Evolutionary conservation across 1,284 basidiomycete species (phyloP).

Genomic region (Limonomyces culmigenus): DNA sequence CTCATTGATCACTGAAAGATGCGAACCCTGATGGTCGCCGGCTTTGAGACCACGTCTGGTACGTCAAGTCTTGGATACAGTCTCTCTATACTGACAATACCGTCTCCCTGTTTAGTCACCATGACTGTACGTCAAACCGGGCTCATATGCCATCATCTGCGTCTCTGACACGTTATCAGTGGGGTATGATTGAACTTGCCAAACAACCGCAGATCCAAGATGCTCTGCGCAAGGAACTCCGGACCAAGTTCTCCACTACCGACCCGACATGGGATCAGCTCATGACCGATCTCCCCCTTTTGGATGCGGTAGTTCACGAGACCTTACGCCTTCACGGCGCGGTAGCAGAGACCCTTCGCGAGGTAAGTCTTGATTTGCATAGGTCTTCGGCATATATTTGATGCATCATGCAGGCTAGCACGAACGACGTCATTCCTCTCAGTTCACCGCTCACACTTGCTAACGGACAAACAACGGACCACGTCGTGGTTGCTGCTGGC

Average conservation of each 20-base stretch:
- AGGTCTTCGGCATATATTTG: no score
- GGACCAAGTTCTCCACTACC: slow-evolving; percentile 1
- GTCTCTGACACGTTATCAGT: neutral
- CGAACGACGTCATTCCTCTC: no score
- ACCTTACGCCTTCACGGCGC: slow-evolving; percentile 9
- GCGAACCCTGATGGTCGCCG: no score
- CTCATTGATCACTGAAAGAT: no score
- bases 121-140: neutral
- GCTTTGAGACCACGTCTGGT: no score
- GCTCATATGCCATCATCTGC: neutral
- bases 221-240: slow-evolving; percentile 5
- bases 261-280: slow-evolving; percentile 7
- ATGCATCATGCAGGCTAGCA: no score
- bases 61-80: no score
- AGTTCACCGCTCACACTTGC: no score
- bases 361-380: no score
- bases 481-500: no score
- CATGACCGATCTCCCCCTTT: slow-evolving; percentile 5
- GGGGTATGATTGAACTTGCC: slow-evolving; percentile 6
- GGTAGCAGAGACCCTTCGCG: no score
- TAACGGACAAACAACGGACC: no score
- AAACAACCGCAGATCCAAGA: slow-evolving; percentile 4
- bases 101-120: neutral
- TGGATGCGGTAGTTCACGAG: slow-evolving; percentile 7
- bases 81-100: neutral